Evolutionary conservation across 2,329 filamentous ascomycete species (phyloP), one percentile per base, ranked within the genome.

Genomic region (Trichophyton benhamiae): DNA sequence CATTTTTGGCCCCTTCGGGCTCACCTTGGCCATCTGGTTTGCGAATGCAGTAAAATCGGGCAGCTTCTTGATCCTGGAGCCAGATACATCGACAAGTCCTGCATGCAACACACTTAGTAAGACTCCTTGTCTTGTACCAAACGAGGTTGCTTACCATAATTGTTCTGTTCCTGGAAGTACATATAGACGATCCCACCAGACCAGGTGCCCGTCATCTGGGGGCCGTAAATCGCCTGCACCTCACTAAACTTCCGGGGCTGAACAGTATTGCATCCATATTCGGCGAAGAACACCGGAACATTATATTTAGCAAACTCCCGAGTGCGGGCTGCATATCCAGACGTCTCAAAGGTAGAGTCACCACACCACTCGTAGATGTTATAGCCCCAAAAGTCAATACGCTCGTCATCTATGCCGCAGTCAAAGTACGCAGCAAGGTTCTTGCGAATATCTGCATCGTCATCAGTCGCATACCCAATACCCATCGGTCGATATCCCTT

Each of bases 321-420:
- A 67, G 91, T 91, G 74, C 92, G 88, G 61, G 85, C 81, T 66
- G 86, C 80, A 77, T 91, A 99, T 61, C 90, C 89, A 2, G 94
- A 96, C 63, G 80, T 72, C 42, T 80, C 71, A 78, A 87, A 94
- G 69, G 80, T 84, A 71, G 88, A 95, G 68, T 91, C 75, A 68
- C 92, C 94, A 74, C 94, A 99, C 94, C 94, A 99, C 60, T 91
- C 95, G 83, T 99, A 99, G 78, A 97, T 96, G 82, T 99, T 99
- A 87, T 97, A 97, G 63, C 94, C 94, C 89, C 91, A 99, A 81
- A 95, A 97, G 77, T 99, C 94, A 67, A 97, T 96, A 63, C 87
- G 75, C 71, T 77, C 76, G 8, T 79, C 77, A 42, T 79, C 72
- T 64, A 83, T 75, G 64, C 71, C 67, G 73, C 94, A 99, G 82